These are phyloP conservation scores for Oenanthe javanica DNA, from an alignment of 140 eudicot species.

Conservation along the genomic window DNA sequence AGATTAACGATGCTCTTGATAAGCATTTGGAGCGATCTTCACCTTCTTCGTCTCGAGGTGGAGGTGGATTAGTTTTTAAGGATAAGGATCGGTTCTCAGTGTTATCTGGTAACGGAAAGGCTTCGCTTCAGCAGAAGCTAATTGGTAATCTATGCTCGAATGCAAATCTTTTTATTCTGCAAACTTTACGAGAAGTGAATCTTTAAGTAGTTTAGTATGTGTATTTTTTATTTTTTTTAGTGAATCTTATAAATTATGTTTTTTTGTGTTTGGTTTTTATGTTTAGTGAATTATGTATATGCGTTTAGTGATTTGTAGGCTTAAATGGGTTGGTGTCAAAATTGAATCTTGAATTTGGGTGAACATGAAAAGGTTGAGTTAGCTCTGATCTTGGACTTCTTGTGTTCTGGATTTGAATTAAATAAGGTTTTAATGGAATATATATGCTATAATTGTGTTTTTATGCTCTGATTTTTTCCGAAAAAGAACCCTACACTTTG, in stretches of 20 bases:
- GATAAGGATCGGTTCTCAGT: not conserved
- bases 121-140: not conserved
- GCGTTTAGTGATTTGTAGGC: not conserved
- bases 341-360: not conserved
- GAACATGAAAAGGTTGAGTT: not conserved
- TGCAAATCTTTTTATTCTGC: not conserved
- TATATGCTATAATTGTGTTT: not conserved
- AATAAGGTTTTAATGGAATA: not conserved
- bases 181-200: not conserved
- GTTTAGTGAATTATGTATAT: not conserved
- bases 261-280: not conserved
- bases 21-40: conserved; percentile 18
- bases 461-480: not conserved
- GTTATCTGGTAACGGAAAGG: not conserved
- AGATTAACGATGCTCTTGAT: conserved; percentile 14
- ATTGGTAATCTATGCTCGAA: not conserved
- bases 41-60: conserved; percentile 11
- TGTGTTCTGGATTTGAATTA: not conserved
- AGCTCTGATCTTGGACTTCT: not conserved
- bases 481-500: not conserved
- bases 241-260: not conserved
- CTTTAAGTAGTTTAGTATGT: not conserved
- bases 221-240: not conserved
- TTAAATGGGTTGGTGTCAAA: not conserved
- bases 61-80: not conserved